Evolutionary conservation across 169 alveolate genomes (phyloP).

Genomic region (Haemoproteus tartakovskyi): DNA sequence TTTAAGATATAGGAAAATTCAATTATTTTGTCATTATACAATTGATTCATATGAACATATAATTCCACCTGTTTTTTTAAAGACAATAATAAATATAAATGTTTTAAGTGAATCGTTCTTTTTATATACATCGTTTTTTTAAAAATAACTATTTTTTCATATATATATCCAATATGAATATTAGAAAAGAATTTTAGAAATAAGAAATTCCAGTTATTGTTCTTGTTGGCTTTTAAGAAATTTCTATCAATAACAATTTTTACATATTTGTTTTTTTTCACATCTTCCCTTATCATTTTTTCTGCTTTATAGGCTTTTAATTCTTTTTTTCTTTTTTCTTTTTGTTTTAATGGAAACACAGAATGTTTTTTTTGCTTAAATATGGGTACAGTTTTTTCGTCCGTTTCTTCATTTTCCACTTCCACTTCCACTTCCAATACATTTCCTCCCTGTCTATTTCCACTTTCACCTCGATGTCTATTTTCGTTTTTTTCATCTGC

Average conservation of each 20-base stretch:
- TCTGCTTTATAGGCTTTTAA: too few relatives aligned
- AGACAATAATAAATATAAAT: conserved; percentile 6
- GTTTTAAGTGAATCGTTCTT: conserved; percentile 14
- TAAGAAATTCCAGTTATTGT: not conserved
- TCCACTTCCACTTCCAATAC: too few relatives aligned
- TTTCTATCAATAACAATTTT: conserved; percentile 1
- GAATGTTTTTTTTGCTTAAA: too few relatives aligned
- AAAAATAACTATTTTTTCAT: conserved; percentile 31
- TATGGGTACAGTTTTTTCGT: too few relatives aligned
- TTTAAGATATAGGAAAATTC: conserved; percentile 8
- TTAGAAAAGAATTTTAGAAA: conserved; percentile 1
- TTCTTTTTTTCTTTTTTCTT: too few relatives aligned
- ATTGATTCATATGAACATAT: conserved; percentile 12
- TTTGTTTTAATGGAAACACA: too few relatives aligned
- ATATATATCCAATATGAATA: conserved; percentile 23
- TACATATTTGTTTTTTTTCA: conserved; percentile 9
- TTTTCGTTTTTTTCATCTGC: too few relatives aligned
- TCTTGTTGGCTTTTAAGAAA: not conserved
- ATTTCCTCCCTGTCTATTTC: too few relatives aligned
- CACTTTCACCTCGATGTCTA: too few relatives aligned
- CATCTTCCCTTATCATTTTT: conserved; percentile 1
- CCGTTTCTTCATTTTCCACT: too few relatives aligned
- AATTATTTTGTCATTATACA: not conserved
- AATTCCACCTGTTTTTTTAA: conserved; percentile 5
- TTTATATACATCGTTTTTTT: conserved; percentile 18